Conservation (phyloP, 495 filamentous ascomycete genomes). For the Copromyces sp. region DNA sequence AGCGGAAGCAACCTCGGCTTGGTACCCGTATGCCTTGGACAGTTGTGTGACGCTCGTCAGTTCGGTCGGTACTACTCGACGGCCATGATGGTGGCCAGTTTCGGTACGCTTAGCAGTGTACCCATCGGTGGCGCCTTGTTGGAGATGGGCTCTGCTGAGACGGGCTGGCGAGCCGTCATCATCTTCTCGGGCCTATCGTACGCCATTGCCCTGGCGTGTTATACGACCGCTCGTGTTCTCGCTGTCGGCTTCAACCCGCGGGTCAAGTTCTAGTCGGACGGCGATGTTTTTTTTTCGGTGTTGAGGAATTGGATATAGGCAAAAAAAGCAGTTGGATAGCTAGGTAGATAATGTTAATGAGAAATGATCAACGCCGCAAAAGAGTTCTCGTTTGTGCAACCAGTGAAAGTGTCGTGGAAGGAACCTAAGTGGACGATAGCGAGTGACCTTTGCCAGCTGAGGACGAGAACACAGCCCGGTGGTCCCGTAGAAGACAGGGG, state of each 20-base stretch:
- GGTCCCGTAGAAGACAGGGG: background rate
- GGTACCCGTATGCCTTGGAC: conserved; percentile 81
- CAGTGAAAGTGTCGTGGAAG: background rate
- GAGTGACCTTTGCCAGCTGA: background rate
- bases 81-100: conserved; percentile 78
- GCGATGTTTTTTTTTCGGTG: background rate
- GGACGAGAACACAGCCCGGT: too few species aligned
- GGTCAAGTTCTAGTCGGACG: conserved; percentile 31
- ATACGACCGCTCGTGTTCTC: conserved; percentile 50
- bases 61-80: conserved; percentile 83
- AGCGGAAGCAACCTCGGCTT: conserved; percentile 78
- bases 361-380: background rate
- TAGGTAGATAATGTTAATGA: background rate
- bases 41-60: conserved; percentile 76
- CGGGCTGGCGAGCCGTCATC: conserved; percentile 54
- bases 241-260: conserved; percentile 57
- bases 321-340: background rate
- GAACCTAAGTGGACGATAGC: background rate
- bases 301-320: background rate
- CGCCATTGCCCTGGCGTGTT: conserved; percentile 47
- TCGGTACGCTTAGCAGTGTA: conserved; percentile 77
- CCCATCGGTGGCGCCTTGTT: conserved; percentile 77
- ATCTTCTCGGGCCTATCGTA: conserved; percentile 59
- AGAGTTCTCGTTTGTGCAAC: background rate
- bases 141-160: conserved; percentile 27